Evolutionary conservation across 2,329 filamentous ascomycete species (phyloP).

Genomic region (Penicillium sp.): DNA sequence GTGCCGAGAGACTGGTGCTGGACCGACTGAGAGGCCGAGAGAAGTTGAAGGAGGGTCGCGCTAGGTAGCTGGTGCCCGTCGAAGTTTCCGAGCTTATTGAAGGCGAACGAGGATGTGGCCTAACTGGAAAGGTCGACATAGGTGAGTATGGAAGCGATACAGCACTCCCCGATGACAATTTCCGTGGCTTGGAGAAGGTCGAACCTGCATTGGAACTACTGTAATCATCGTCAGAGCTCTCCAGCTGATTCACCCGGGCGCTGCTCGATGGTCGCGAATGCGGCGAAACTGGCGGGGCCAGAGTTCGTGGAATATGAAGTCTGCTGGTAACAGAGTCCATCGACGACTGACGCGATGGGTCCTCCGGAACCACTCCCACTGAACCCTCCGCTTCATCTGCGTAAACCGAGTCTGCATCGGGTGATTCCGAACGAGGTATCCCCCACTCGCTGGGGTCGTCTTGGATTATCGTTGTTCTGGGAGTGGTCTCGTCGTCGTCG

Average conservation of each 20-base stretch:
- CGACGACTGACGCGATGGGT: slow-evolving; percentile 34
- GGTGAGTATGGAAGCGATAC: slow-evolving; percentile 62
- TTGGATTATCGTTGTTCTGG: slow-evolving; percentile 22
- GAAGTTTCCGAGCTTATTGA: slow-evolving; percentile 84
- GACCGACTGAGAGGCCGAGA: slow-evolving; percentile 78
- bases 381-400: slow-evolving; percentile 16
- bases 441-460: slow-evolving; percentile 22
- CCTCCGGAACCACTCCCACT: slow-evolving; percentile 19
- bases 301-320: slow-evolving; percentile 41
- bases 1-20: slow-evolving; percentile 40
- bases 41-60: slow-evolving; percentile 85
- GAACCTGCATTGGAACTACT: slow-evolving; percentile 59
- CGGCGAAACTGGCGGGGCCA: slow-evolving; percentile 49
- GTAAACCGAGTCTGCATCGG: slow-evolving; percentile 27
- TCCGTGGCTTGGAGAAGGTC: slow-evolving; percentile 69
- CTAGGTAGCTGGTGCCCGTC: slow-evolving; percentile 53
- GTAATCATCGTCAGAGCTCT: slow-evolving; percentile 69
- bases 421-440: slow-evolving; percentile 33
- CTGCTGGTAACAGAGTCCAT: slow-evolving; percentile 36
- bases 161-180: slow-evolving; percentile 72
- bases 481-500: slow-evolving; percentile 40
- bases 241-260: slow-evolving; percentile 61
- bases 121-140: slow-evolving; percentile 59
- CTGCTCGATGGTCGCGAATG: slow-evolving; percentile 46
- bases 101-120: slow-evolving; percentile 71